Conservation (phyloP, 148 eudicot species). For the Rhododendron ovatum region DNA sequence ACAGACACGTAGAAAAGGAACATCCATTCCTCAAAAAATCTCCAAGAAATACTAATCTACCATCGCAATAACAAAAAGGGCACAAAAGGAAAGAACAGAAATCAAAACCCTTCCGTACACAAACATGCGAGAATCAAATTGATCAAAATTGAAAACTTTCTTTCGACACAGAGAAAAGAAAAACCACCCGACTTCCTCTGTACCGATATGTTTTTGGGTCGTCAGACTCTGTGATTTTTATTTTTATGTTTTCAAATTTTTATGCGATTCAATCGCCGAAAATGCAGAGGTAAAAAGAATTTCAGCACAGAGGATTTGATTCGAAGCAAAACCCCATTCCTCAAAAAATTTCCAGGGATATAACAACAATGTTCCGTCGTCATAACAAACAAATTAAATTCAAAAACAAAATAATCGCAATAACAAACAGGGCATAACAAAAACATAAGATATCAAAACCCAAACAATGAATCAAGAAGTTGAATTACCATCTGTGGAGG, state of each 20-base stretch:
- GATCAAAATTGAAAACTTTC: background rate
- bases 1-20: background rate
- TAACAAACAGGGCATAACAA: background rate
- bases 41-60: background rate
- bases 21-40: background rate
- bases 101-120: background rate
- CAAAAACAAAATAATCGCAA: background rate
- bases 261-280: no score
- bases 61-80: background rate
- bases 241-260: no score
- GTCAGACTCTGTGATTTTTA: no score
- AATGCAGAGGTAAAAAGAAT: no score
- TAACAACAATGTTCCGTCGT: no score
- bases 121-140: background rate
- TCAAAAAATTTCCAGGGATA: background rate
- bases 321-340: background rate
- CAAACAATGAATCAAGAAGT: background rate
- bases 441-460: background rate
- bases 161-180: background rate
- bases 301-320: no score
- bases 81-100: background rate
- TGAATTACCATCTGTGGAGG: constrained; percentile 2
- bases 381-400: no score
- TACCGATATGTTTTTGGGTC: background rate
- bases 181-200: background rate